phyloP scores from a whole-genome alignment of 169 alveolate genomes.

The Perkinsus olseni region DNA sequence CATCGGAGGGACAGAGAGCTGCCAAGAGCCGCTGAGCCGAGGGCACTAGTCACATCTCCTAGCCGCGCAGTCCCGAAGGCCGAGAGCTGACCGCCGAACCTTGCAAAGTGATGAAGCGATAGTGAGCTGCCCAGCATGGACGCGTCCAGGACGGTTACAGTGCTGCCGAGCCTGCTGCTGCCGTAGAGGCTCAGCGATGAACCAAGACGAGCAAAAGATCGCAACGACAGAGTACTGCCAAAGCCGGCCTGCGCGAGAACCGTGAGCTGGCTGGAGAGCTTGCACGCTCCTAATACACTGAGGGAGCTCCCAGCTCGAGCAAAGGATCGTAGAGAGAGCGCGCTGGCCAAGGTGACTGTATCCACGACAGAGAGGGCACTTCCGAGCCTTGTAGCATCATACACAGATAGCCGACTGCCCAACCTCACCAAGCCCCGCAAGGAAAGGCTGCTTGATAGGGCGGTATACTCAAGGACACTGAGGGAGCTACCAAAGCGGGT shows the following conservation, averaged over 20 bases:
- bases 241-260: not conserved
- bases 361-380: not conserved
- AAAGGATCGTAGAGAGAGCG: not conserved
- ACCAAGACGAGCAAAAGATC: not conserved
- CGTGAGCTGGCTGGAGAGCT: constrained; percentile 4
- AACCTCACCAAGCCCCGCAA: not conserved
- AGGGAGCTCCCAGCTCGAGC: not conserved
- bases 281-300: constrained; percentile 10
- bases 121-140: not conserved
- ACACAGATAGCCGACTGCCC: constrained; percentile 1
- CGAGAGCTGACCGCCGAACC: not conserved
- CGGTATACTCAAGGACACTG: not conserved
- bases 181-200: not conserved
- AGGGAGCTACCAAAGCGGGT: not conserved
- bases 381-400: constrained; percentile 12
- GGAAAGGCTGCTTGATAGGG: not conserved
- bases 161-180: not conserved
- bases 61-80: not conserved
- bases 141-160: not conserved
- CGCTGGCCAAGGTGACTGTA: constrained; percentile 10
- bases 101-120: not conserved
- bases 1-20: not conserved
- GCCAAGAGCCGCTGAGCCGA: not conserved
- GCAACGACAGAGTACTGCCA: not conserved
- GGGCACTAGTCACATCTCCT: not conserved